These are phyloP conservation scores for Xylona heveae DNA, from an alignment of 495 filamentous ascomycete species.

Conservation along the genomic window DNA sequence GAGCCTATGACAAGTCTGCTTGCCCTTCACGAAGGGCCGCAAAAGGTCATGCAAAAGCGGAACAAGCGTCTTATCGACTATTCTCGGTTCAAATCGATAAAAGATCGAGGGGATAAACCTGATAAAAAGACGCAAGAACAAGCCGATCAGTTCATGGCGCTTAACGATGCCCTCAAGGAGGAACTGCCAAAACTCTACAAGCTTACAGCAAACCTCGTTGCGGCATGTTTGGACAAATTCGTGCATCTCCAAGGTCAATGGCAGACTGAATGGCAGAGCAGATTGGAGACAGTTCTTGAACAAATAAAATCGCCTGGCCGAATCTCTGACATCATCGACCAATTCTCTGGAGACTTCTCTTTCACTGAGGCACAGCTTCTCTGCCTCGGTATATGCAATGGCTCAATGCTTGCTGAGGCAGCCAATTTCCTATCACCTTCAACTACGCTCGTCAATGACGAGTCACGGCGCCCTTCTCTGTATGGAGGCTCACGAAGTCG, in stretches of 20 bases:
- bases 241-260: constrained; percentile 62
- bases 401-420: constrained; percentile 28
- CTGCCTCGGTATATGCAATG: constrained; percentile 35
- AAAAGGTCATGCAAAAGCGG: constrained; percentile 74
- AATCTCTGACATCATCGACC: constrained; percentile 39
- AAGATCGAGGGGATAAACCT: constrained; percentile 55
- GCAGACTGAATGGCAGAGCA: constrained; percentile 59
- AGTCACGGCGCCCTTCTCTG: constrained; percentile 23
- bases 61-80: constrained; percentile 79
- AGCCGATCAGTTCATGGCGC: constrained; percentile 65
- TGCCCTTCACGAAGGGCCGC: constrained; percentile 58
- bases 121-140: constrained; percentile 67
- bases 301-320: constrained; percentile 38
- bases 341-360: constrained; percentile 54
- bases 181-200: constrained; percentile 74
- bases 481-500: constrained; percentile 24
- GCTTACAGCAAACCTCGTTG: constrained; percentile 57
- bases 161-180: constrained; percentile 82
- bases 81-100: constrained; percentile 55
- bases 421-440: constrained; percentile 33
- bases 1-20: constrained; percentile 71
- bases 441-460: constrained; percentile 16
- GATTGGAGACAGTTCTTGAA: constrained; percentile 53
- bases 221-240: constrained; percentile 60
- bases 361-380: constrained; percentile 30